Evolutionary conservation across 192 early-diverging fungal species (phyloP).

Genomic region (Backusella circina): DNA sequence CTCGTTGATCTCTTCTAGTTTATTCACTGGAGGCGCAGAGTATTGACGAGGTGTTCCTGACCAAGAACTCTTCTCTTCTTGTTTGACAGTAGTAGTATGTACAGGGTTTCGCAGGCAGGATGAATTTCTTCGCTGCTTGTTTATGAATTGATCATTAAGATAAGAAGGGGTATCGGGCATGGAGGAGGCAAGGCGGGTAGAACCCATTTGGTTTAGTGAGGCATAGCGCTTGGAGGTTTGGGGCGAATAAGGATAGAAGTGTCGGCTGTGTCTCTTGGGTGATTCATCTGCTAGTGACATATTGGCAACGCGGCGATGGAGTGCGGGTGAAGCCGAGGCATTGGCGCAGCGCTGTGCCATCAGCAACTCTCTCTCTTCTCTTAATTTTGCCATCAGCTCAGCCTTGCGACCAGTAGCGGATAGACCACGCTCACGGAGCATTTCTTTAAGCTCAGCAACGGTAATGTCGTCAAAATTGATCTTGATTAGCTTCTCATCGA

Average conservation of each 20-base stretch:
- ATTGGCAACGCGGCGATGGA: background rate
- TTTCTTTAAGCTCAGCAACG: slow-evolving; percentile 23
- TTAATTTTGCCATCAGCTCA: slow-evolving; percentile 8
- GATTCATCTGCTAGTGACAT: background rate
- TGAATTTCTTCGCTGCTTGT: background rate
- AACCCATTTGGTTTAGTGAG: background rate
- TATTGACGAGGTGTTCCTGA: background rate
- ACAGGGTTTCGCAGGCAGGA: background rate
- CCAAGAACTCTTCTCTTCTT: background rate
- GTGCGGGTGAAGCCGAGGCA: background rate
- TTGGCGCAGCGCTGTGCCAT: background rate
- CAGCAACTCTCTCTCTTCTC: background rate
- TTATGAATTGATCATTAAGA: slow-evolving; percentile 2
- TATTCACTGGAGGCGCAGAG: background rate
- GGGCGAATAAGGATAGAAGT: background rate
- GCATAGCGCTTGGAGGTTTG: background rate
- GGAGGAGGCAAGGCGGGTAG: background rate
- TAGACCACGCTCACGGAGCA: slow-evolving; percentile 7
- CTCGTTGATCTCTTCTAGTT: background rate
- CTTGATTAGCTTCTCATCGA: slow-evolving; percentile 11
- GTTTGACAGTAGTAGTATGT: background rate
- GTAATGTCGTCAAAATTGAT: slow-evolving; percentile 31
- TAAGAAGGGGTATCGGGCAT: background rate
- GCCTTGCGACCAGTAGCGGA: slow-evolving; percentile 19
- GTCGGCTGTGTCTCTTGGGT: background rate